Conservation (phyloP, 441 rosid species). For the Manihot esculenta region DNA sequence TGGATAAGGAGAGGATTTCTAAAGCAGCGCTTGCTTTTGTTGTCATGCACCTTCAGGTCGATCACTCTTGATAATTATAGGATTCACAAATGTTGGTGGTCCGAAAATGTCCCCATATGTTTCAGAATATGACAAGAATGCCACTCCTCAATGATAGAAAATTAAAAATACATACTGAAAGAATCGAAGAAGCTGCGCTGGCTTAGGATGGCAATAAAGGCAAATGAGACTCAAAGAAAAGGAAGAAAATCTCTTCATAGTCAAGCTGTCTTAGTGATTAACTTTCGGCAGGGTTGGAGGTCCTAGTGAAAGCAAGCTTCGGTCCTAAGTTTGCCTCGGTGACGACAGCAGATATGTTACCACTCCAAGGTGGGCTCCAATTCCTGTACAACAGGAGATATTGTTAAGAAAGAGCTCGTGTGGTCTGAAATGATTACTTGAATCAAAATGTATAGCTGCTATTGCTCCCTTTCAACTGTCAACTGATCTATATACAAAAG, state of each 20-base stretch:
- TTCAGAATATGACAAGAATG: slow-evolving; percentile 16
- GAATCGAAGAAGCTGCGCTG: slow-evolving; percentile 11
- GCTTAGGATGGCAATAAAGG: slow-evolving; percentile 21
- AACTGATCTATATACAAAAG: too few relatives aligned
- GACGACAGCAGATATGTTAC: slow-evolving; percentile 2
- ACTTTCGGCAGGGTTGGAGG: slow-evolving; percentile 40
- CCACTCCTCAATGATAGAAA: slow-evolving; percentile 19
- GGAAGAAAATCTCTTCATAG: slow-evolving; percentile 6
- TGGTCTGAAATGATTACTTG: background rate
- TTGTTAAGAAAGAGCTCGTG: background rate
- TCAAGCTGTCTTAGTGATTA: slow-evolving; percentile 14
- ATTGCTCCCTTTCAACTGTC: too few relatives aligned
- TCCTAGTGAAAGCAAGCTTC: slow-evolving; percentile 28
- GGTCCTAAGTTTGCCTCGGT: slow-evolving; percentile 27
- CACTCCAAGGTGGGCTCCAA: slow-evolving; percentile 14
- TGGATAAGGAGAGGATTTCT: slow-evolving; percentile 17
- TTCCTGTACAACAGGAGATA: background rate
- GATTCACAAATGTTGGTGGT: background rate
- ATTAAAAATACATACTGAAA: background rate
- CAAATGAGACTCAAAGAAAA: slow-evolving; percentile 3
- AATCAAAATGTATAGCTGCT: background rate
- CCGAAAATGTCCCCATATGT: slow-evolving; percentile 10
- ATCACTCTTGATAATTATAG: background rate
- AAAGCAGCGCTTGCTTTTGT: background rate
- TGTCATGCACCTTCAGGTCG: background rate